phyloP scores from a whole-genome alignment of 805 yeast species.

The Wickerhamiella azymoides region DNA sequence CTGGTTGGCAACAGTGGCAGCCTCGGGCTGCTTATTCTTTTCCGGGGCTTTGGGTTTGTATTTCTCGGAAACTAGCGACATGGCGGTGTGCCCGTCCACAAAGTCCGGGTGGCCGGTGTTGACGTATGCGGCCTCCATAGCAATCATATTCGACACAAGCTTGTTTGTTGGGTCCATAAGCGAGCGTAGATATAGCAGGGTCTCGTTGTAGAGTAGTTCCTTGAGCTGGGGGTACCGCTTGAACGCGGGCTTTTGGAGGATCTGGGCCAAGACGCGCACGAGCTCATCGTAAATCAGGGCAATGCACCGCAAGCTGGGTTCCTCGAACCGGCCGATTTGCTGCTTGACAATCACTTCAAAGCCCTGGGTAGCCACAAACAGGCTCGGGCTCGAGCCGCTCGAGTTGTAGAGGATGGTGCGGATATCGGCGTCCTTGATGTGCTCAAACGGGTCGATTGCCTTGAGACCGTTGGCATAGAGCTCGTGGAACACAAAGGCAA shows the following conservation, averaged over 20 bases:
- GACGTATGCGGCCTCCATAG: slow-evolving; percentile 81
- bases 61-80: slow-evolving; percentile 82
- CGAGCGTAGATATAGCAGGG: slow-evolving; percentile 65
- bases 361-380: slow-evolving; percentile 94
- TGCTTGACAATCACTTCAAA: slow-evolving; percentile 92
- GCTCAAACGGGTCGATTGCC: slow-evolving; percentile 91
- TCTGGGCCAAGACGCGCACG: slow-evolving; percentile 77
- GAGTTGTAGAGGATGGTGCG: slow-evolving; percentile 95
- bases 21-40: slow-evolving; percentile 40
- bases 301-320: slow-evolving; percentile 80
- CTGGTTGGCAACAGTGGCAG: slow-evolving; percentile 19
- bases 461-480: slow-evolving; percentile 83
- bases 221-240: slow-evolving; percentile 82
- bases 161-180: slow-evolving; percentile 73
- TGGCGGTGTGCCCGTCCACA: slow-evolving; percentile 86
- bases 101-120: slow-evolving; percentile 97
- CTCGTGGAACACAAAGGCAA: slow-evolving; percentile 92
- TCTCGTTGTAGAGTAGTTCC: slow-evolving; percentile 69
- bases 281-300: slow-evolving; percentile 86
- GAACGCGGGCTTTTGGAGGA: slow-evolving; percentile 66
- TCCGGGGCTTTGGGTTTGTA: slow-evolving; percentile 55
- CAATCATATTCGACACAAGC: slow-evolving; percentile 71
- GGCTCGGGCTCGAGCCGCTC: slow-evolving; percentile 89
- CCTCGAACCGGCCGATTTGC: slow-evolving; percentile 87
- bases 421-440: slow-evolving; percentile 87